Percentiles rank a stretch among this genome's conserved stretches.
phyloP scores from a whole-genome alignment of 768 basidiomycete species.

The Lactarius deliciosus region DNA sequence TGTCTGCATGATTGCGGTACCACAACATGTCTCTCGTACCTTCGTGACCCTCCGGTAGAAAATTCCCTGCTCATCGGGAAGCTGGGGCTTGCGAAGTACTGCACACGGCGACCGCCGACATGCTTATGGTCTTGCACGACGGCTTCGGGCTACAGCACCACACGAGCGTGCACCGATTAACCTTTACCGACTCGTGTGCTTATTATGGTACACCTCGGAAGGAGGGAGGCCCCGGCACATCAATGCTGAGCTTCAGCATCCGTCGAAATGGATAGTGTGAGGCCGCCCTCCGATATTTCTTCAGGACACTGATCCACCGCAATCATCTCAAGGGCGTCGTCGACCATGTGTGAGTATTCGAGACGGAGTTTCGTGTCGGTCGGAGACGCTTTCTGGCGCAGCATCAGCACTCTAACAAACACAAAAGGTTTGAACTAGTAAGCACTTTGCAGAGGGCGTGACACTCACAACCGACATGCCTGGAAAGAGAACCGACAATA shows the following conservation, averaged over 20 bases:
- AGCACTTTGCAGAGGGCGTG: not conserved
- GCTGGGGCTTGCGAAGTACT: conserved; percentile 2
- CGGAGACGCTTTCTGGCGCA: conserved; percentile 22
- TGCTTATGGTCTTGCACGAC: not conserved
- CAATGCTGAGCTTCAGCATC: not conserved
- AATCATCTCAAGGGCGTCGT: conserved; percentile 25
- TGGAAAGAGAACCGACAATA: conserved; percentile 7
- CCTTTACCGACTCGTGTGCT: not conserved
- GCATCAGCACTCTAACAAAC: conserved; percentile 25
- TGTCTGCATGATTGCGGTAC: not conserved
- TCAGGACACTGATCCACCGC: not conserved
- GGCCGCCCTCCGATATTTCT: not conserved
- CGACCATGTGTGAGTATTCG: conserved; percentile 14
- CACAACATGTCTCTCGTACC: conserved; percentile 11
- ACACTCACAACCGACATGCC: conserved; percentile 24
- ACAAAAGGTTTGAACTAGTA: not conserved
- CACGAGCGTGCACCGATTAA: not conserved
- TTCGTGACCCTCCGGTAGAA: conserved; percentile 2
- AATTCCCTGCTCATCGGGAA: not conserved
- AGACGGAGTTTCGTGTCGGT: conserved; percentile 22
- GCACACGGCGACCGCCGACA: not conserved
- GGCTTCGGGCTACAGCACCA: conserved; percentile 1
- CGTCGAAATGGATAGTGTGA: not conserved
- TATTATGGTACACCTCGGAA: not conserved
- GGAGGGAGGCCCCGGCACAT: not conserved